A percentile compares a stretch with the other conserved stretches of the same genome.
Conservation (phyloP, 768 basidiomycete genomes). For the Megacollybia marginata region DNA sequence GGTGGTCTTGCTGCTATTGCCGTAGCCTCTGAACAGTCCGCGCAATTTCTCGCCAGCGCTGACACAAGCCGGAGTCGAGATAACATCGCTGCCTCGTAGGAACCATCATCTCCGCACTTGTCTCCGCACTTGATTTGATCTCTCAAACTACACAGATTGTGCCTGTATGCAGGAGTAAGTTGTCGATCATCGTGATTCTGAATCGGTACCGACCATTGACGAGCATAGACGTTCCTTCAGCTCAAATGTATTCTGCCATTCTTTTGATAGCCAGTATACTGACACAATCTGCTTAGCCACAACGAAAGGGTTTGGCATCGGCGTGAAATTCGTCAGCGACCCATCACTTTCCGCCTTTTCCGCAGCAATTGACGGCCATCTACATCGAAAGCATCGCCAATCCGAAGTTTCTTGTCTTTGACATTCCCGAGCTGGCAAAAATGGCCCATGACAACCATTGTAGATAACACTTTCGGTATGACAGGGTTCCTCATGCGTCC, state of each 20-base stretch:
- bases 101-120: background rate
- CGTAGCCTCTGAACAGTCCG: conserved; percentile 51
- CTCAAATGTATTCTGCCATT: conserved; percentile 39
- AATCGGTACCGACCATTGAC: background rate
- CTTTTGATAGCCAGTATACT: background rate
- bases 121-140: background rate
- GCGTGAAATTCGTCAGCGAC: conserved; percentile 43
- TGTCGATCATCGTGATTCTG: background rate
- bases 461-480: conserved; percentile 60
- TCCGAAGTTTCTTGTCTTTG: conserved; percentile 48
- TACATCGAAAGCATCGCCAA: conserved; percentile 59
- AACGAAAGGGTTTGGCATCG: conserved; percentile 48
- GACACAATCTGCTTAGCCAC: conserved; percentile 26
- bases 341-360: conserved; percentile 39
- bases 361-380: conserved; percentile 50
- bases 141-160: conserved; percentile 27
- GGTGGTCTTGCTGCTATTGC: conserved; percentile 46
- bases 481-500: conserved; percentile 23
- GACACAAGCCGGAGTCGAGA: conserved; percentile 47
- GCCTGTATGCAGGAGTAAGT: conserved; percentile 54
- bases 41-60: conserved; percentile 54
- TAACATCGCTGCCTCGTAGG: conserved; percentile 57
- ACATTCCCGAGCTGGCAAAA: conserved; percentile 53
- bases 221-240: conserved; percentile 48
- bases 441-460: conserved; percentile 57